Evolutionary conservation across 176 grass and related monocot genomes (phyloP).

Genomic region (Oryza rufipogon): DNA sequence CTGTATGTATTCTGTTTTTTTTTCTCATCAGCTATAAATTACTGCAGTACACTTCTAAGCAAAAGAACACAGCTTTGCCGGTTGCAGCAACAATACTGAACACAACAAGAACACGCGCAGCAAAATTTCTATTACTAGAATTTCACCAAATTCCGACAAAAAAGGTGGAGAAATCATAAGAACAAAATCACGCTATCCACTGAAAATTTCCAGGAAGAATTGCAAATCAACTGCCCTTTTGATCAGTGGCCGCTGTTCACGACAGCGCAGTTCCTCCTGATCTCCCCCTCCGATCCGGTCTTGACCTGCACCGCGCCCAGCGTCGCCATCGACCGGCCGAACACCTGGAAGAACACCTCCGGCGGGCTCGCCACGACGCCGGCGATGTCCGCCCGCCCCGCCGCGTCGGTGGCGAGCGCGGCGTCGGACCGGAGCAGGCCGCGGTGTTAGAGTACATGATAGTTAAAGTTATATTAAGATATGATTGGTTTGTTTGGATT

Average conservation of each 20-base stretch:
- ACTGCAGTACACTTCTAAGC: neutral
- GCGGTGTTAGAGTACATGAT: neutral
- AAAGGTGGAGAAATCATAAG: neutral
- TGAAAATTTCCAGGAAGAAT: neutral
- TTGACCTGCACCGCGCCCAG: slow-evolving; percentile 59
- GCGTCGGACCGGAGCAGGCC: slow-evolving; percentile 75
- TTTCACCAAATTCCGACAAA: neutral
- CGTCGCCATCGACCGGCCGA: slow-evolving; percentile 75
- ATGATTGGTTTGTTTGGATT: too few species aligned
- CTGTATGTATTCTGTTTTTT: neutral
- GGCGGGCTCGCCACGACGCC: slow-evolving; percentile 21
- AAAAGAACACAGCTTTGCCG: neutral
- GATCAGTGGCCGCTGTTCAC: slow-evolving; percentile 36
- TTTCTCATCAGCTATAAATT: neutral
- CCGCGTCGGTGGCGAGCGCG: slow-evolving; percentile 45
- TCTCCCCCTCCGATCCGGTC: slow-evolving; percentile 58
- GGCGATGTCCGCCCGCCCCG: slow-evolving; percentile 44
- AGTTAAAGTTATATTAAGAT: too few species aligned
- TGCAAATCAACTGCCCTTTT: neutral
- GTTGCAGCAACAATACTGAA: neutral
- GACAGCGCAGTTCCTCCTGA: slow-evolving; percentile 69
- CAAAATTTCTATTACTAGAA: neutral
- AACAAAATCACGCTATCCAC: slow-evolving; percentile 18
- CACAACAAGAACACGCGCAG: neutral
- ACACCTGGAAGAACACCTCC: slow-evolving; percentile 65